A percentile compares a stretch with the other conserved stretches of the same genome.
These are phyloP conservation scores for Russula sp. DNA, from an alignment of 768 basidiomycete genomes.

Conservation along the genomic window DNA sequence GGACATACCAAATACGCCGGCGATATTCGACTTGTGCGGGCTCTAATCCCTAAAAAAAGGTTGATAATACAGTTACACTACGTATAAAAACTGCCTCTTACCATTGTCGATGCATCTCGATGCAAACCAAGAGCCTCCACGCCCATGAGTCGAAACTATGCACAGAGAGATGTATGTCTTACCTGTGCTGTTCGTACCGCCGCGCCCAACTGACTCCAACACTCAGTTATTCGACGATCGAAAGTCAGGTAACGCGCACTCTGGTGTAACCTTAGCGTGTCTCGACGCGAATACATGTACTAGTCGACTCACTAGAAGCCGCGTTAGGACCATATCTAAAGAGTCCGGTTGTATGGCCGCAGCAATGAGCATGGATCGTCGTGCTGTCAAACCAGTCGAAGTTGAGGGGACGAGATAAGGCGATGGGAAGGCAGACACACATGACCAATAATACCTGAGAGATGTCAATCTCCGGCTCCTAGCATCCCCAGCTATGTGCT, in stretches of 20 bases:
- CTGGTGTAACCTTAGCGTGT: slow-evolving; percentile 32
- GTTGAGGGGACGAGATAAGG: slow-evolving; percentile 17
- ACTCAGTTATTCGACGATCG: slow-evolving; percentile 86
- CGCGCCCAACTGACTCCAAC: slow-evolving; percentile 93
- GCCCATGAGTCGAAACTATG: background rate
- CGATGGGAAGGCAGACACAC: slow-evolving; percentile 44
- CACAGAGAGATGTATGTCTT: background rate
- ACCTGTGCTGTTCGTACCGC: slow-evolving; percentile 84
- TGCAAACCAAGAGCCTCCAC: slow-evolving; percentile 76
- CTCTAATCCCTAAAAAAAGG: slow-evolving; percentile 52
- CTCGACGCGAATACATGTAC: background rate
- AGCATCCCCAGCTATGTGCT: slow-evolving; percentile 75
- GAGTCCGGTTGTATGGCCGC: slow-evolving; percentile 93
- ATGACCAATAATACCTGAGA: slow-evolving; percentile 91
- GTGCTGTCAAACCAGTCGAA: slow-evolving; percentile 44
- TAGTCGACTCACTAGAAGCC: slow-evolving; percentile 53
- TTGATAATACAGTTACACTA: slow-evolving; percentile 11
- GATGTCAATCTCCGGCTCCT: slow-evolving; percentile 72
- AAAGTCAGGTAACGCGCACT: slow-evolving; percentile 65
- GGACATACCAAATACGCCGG: slow-evolving; percentile 73
- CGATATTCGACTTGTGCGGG: slow-evolving; percentile 80
- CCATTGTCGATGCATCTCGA: slow-evolving; percentile 80
- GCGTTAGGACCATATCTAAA: slow-evolving; percentile 84
- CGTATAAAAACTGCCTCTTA: slow-evolving; percentile 33
- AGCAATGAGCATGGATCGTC: slow-evolving; percentile 82